Evolutionary conservation across 345 rosid species (phyloP), one percentile per base, ranked within the genome.

Genomic region (Murraya koenigii): DNA sequence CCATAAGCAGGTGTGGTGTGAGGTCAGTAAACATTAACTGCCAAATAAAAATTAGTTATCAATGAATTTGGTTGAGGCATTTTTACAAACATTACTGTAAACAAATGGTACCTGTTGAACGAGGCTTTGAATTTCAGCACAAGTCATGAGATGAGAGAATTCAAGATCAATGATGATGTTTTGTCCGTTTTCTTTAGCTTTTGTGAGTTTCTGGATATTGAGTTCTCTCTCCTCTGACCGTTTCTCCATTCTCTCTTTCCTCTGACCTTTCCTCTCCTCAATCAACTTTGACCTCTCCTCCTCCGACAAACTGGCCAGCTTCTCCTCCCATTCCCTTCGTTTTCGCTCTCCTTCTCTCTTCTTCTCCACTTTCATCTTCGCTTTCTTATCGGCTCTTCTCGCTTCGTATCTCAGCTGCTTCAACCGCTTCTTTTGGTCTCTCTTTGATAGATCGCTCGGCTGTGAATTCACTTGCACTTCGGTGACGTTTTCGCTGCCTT

Each of bases 331-430:
- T 82, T 91, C 89, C 77, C 75, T 82, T 17, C 86, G 85, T 85
- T 86, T 88, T 75, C 88, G 77, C 89, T 91, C 97, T 0, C 67
- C 89, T 15, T 91, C 97, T 60, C 80, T 84, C 88, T 63, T 86
- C 89, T 88, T 96, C 20, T 87, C 90, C 85, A 87, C 92, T 78
- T 94, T 94, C 79, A 81, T 70, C 3, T 41, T 77, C 19, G 99
- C 98, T 82, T 94, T 92, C 86, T 91, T 96, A 93, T 92, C 97
- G 5, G 95, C 91, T 80, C 94, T 96, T 89, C 89, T 89, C 44
- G 86, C 97, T 70, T 90, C 97, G 86, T 62, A 92, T 72, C 82
- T 86, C 83, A 86, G 89, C 74, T 90, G 98, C 87, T 87, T 97
- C 82, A 94, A 76, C 5, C 86, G 90, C 91, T 87, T 92, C 89